These are phyloP conservation scores for Scopulariopsis brevicaulis DNA, from an alignment of 2,329 filamentous ascomycete genomes.

Conservation along the genomic window DNA sequence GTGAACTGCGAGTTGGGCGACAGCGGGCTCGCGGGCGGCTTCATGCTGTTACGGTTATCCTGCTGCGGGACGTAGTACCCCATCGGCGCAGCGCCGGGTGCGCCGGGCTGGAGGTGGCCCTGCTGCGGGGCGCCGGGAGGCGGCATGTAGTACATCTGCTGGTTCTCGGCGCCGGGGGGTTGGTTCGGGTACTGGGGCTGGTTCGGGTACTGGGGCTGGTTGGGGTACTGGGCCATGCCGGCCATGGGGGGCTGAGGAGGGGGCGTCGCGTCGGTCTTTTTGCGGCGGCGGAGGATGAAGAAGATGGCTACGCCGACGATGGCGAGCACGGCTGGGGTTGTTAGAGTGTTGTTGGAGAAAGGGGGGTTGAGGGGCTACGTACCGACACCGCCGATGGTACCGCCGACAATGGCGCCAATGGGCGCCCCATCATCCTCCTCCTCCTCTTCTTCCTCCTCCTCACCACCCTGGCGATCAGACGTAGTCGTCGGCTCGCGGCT, in stretches of 20 bases:
- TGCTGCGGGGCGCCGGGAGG: background rate
- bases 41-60: background rate
- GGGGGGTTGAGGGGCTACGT: background rate
- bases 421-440: background rate
- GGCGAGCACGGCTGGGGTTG: background rate
- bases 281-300: slow-evolving; percentile 1
- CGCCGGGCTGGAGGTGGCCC: background rate
- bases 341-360: background rate
- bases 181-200: background rate
- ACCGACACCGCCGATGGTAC: slow-evolving; percentile 3
- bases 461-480: background rate
- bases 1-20: background rate
- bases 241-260: background rate
- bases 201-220: background rate
- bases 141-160: background rate
- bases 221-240: background rate
- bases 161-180: background rate
- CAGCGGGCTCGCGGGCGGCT: background rate
- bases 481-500: background rate
- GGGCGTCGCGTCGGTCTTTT: background rate
- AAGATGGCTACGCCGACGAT: background rate
- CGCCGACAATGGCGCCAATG: slow-evolving; percentile 2
- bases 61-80: background rate
- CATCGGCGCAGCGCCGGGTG: too few species aligned
- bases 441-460: background rate